A percentile compares a stretch with the other conserved stretches of the same genome.
Evolutionary conservation across 2,329 filamentous ascomycete species (phyloP).

Genomic region (Ophidiomyces ophidiicola): DNA sequence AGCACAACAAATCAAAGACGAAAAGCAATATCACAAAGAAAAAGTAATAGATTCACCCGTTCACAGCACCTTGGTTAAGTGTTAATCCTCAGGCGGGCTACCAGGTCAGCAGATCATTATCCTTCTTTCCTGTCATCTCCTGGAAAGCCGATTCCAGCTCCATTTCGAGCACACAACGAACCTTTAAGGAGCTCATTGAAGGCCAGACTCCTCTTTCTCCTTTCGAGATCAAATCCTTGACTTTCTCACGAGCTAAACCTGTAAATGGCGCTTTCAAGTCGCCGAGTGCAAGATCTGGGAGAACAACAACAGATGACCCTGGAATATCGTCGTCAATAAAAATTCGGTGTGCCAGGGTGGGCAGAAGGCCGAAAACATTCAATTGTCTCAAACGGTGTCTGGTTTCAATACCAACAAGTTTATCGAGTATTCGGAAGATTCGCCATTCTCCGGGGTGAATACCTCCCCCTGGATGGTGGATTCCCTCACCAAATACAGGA

Average conservation of each 20-base stretch:
- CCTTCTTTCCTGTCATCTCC: constrained; percentile 41
- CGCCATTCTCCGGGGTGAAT: constrained; percentile 44
- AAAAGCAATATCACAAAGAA: too few relatives aligned
- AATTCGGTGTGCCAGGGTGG: constrained; percentile 57
- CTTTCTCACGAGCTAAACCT: constrained; percentile 54
- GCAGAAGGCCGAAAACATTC: constrained; percentile 62
- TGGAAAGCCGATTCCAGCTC: constrained; percentile 81
- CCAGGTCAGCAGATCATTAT: constrained; percentile 7
- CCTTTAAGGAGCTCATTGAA: constrained; percentile 65
- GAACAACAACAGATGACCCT: constrained; percentile 64
- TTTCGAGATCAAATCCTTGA: constrained; percentile 73
- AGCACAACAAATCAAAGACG: too few relatives aligned
- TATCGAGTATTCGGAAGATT: constrained; percentile 45
- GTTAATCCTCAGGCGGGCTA: neutral
- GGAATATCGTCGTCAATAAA: constrained; percentile 73
- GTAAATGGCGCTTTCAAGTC: constrained; percentile 75
- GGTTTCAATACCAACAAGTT: constrained; percentile 62
- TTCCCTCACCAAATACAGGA: constrained; percentile 69
- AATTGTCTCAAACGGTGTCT: constrained; percentile 71
- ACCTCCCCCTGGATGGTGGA: constrained; percentile 54
- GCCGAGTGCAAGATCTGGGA: constrained; percentile 59
- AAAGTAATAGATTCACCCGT: too few relatives aligned
- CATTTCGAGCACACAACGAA: constrained; percentile 73
- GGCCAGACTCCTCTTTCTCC: constrained; percentile 89
- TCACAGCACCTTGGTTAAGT: too few relatives aligned